phyloP scores from a whole-genome alignment of 306 rosid species.

The Macrotyloma uniflorum region DNA sequence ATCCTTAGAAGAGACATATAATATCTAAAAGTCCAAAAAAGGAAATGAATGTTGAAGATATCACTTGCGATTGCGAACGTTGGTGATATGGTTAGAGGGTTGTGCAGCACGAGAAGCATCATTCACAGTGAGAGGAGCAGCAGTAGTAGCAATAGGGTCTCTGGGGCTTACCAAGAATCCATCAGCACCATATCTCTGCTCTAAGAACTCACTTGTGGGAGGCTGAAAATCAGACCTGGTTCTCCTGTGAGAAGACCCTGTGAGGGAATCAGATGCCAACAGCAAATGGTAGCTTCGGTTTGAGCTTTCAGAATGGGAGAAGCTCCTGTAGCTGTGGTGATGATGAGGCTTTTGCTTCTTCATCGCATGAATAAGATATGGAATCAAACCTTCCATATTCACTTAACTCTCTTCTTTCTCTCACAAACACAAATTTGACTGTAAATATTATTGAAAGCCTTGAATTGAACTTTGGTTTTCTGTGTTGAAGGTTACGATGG shows the following conservation, averaged over 20 bases:
- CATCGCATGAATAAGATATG: constrained; percentile 68
- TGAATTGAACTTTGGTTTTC: background rate
- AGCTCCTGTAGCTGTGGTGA: constrained; percentile 42
- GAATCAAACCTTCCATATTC: constrained; percentile 84
- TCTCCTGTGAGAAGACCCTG: constrained; percentile 79
- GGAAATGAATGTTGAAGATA: background rate
- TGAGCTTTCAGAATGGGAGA: constrained; percentile 59
- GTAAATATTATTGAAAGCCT: constrained; percentile 2
- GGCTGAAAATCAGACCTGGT: constrained; percentile 66
- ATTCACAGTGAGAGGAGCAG: background rate
- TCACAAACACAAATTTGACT: constrained; percentile 23
- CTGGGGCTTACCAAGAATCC: constrained; percentile 38
- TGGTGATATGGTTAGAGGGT: constrained; percentile 23
- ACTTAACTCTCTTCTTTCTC: constrained; percentile 10
- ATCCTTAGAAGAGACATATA: background rate
- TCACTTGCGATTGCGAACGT: constrained; percentile 34
- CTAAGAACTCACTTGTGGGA: constrained; percentile 39
- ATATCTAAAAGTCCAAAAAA: constrained; percentile 14
- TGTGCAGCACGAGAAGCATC: constrained; percentile 30
- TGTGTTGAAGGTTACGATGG: background rate
- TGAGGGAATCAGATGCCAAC: constrained; percentile 41
- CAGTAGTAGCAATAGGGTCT: constrained; percentile 15
- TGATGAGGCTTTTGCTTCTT: constrained; percentile 62
- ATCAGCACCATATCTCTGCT: constrained; percentile 39
- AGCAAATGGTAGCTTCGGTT: constrained; percentile 73